phyloP scores from a whole-genome alignment of 2,329 filamentous ascomycete genomes.

The Ophiosphaerella herpotricha region DNA sequence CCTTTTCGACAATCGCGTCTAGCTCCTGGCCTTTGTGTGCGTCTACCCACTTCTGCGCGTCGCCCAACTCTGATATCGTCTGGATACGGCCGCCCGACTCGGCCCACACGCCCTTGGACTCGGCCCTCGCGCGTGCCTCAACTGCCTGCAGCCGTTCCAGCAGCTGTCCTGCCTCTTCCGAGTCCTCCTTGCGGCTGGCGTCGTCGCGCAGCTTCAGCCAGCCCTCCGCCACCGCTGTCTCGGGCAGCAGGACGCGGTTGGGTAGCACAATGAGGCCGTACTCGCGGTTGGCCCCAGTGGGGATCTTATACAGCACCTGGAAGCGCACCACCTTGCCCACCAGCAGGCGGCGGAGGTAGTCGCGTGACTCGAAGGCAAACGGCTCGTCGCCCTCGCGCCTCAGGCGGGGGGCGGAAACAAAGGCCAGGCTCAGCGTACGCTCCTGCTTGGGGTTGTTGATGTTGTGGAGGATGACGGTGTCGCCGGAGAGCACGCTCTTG shows the following conservation, averaged over 20 bases:
- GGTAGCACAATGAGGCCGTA: constrained; percentile 81
- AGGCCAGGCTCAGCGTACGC: constrained; percentile 86
- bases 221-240: constrained; percentile 82
- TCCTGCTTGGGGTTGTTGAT: constrained; percentile 81
- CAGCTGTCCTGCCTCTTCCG: constrained; percentile 70
- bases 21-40: constrained; percentile 84
- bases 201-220: constrained; percentile 95
- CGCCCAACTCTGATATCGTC: constrained; percentile 78
- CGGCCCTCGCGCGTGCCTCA: constrained; percentile 77
- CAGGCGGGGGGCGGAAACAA: constrained; percentile 85
- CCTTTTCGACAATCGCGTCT: constrained; percentile 81
- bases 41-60: constrained; percentile 75
- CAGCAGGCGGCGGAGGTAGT: constrained; percentile 81
- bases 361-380: constrained; percentile 91
- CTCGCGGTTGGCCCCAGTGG: constrained; percentile 75
- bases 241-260: constrained; percentile 72
- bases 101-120: constrained; percentile 81
- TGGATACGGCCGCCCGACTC: constrained; percentile 69
- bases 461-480: constrained; percentile 84
- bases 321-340: constrained; percentile 89
- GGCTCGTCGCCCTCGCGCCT: constrained; percentile 89
- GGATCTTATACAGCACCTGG: constrained; percentile 83
- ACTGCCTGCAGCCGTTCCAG: constrained; percentile 78
- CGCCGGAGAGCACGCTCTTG: constrained; percentile 92
- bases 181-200: constrained; percentile 87